Evolutionary conservation across 768 basidiomycete species (phyloP), one percentile per base, ranked within the genome.

Genomic region (Podaxis sp.): DNA sequence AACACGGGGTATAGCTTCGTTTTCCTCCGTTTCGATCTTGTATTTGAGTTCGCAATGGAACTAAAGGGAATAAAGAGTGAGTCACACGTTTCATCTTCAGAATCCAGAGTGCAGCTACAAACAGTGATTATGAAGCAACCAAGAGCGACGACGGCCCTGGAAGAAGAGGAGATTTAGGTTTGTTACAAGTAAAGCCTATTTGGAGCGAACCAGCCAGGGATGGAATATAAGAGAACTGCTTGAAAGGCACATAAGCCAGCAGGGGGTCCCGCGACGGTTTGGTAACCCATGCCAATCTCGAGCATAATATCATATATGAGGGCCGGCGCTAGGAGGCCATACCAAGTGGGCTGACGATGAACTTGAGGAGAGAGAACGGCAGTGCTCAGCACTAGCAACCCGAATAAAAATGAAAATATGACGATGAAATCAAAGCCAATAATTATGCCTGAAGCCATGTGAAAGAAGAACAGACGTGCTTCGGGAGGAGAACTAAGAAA

Each of bases 341-440:
- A 61, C 59, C 59, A 61, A 9, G 44, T n/a, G n/a, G 53, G 46
- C 16, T 46, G 44, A 21, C 59, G 52, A 3, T 27, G 59, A 13
- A 61, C 52, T 40, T 16, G 7, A 11, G 44, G 25, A 13, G 59
- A 60, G 1, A 54, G 28, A 14, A 55, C 5, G 23, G 53, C 59
- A 11, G 59, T 61, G 59, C 59, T 37, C 52, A 61, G 53, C n/a
- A 61, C 52, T 9, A 61, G 53, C 52, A 55, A 27, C n/a, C 52
- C 59, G 42, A 61, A 61, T 28, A 61, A n/a, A 21, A 61, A 48
- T 1, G 59, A 61, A 38, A 48, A 38, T 14, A 61, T 55, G 4
- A 61, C 59, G 11, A 61, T 48, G 14, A 37, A 14, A 14, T 61
- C 46, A 18, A 61, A 61, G 9, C 59, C 59, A n/a, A 55, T 35